Percentiles rank a stretch among this genome's conserved stretches.
Evolutionary conservation across 371 early-diverging fungal species (phyloP).

Genomic region (Syncephalis plumigaleata): DNA sequence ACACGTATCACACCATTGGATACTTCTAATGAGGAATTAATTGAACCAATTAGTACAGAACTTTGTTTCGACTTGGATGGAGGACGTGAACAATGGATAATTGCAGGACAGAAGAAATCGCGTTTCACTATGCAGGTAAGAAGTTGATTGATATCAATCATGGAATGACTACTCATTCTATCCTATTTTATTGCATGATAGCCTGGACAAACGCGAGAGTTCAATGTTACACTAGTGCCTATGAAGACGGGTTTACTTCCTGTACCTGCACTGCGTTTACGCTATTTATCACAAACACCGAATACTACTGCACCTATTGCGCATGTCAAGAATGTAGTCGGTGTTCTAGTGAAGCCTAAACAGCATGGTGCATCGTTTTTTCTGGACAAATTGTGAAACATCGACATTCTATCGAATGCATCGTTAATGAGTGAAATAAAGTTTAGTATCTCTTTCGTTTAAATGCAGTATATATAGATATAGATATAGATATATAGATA

Average conservation of each 20-base stretch:
- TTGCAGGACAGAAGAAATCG: conserved; percentile 42
- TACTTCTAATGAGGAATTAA: no score
- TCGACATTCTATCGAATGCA: conserved; percentile 5
- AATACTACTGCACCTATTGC: conserved; percentile 32
- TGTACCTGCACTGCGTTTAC: conserved; percentile 30
- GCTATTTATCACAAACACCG: conserved; percentile 16
- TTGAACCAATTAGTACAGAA: conserved; percentile 9
- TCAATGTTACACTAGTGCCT: conserved; percentile 35
- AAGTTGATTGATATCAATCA: background rate
- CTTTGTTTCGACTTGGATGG: conserved; percentile 47
- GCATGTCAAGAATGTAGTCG: conserved; percentile 41
- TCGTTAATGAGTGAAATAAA: no score
- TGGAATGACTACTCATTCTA: background rate
- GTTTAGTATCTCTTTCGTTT: no score
- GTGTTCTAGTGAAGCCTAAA: conserved; percentile 37
- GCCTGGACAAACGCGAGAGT: conserved; percentile 30
- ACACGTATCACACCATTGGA: no score
- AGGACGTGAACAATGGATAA: conserved; percentile 48
- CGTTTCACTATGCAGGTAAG: conserved; percentile 37
- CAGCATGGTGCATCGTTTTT: conserved; percentile 46
- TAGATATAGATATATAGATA: no score
- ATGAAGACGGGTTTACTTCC: conserved; percentile 43
- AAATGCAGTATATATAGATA: no score
- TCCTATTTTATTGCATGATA: conserved; percentile 5
- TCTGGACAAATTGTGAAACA: conserved; percentile 40